Base-by-base conservation (phyloP, 75 land plant genomes). In the Cupressus sempervirens region DNA sequence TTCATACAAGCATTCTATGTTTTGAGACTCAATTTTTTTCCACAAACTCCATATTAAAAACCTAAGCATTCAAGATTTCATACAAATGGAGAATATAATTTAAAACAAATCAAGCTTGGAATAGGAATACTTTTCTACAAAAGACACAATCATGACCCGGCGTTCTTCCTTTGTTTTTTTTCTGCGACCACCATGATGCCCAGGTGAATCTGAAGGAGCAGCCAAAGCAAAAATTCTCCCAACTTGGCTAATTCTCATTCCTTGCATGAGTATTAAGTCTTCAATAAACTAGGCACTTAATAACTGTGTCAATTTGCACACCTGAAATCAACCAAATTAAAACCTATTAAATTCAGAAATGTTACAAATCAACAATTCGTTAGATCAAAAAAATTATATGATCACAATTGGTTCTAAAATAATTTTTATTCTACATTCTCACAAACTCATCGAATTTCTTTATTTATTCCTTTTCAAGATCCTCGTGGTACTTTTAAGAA, bases 211-310 rank as follows among this genome's bases (percentile, higher is more conserved):
- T 43, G 81, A 43, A 26, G 81, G 48, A 23, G 48, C 26, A 26
- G 81, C 81, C 81, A 79, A 79, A 9, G 81, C 81, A 26, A 79
- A 79, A 11, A 40, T 36, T 79, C 81, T 79, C n/a, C 81, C 81
- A 26, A 79, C 81, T 7, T 46, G 40, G 50, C 81, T 79, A 45
- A 43, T 43, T 43, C 43, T 79, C 43, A 79, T 46, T 43, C 81
- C 81, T 43, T 79, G 81, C 81, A 79, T 79, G 48, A 43, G 43
- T 79, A 26, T 26, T 43, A 26, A 41, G 26, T 15, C 81, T 79
- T 79, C 29, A 79, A 79, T 10, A 23, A 41, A 29, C 50, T 50
- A 79, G 23, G 40, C 81, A 79, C 43, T 79, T 38, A 77, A 10
- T 12, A 70, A 41, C 26, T 77, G n/a, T 43, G 80, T 77, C 26